These are phyloP conservation scores for Harringtonia lauricola DNA, from an alignment of 2,329 filamentous ascomycete genomes.

Conservation along the genomic window DNA sequence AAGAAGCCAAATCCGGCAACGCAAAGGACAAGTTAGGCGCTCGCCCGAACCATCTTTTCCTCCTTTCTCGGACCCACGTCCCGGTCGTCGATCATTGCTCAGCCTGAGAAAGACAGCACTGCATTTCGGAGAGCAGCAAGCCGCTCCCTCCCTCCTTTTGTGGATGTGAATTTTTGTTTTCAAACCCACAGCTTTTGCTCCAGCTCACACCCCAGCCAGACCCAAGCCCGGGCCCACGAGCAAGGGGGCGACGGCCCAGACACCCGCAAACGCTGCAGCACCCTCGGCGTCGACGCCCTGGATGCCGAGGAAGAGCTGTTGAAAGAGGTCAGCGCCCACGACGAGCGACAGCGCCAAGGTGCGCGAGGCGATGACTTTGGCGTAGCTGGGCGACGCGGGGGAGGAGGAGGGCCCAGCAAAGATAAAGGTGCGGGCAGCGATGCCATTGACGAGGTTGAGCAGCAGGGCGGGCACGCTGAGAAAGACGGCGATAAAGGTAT, in stretches of 20 bases:
- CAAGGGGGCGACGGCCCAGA: slow-evolving; percentile 61
- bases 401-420: slow-evolving; percentile 44
- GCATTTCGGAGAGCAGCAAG: too few species aligned
- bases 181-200: too few species aligned
- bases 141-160: too few species aligned
- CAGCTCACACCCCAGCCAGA: slow-evolving; percentile 14
- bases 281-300: slow-evolving; percentile 59
- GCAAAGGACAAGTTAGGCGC: too few species aligned
- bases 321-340: slow-evolving; percentile 46
- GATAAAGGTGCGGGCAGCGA: slow-evolving; percentile 64
- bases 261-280: slow-evolving; percentile 57
- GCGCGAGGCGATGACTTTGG: slow-evolving; percentile 48
- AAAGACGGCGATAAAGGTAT: slow-evolving; percentile 14
- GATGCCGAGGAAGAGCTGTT: slow-evolving; percentile 56
- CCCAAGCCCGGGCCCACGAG: slow-evolving; percentile 46
- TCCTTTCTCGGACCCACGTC: too few species aligned
- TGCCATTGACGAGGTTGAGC: slow-evolving; percentile 45
- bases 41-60: too few species aligned
- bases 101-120: too few species aligned
- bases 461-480: slow-evolving; percentile 42
- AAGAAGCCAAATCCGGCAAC: too few species aligned
- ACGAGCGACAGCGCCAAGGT: slow-evolving; percentile 48
- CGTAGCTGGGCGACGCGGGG: background rate
- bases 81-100: too few species aligned
- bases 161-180: too few species aligned